Evolutionary conservation across 163 green algal genomes (phyloP).

Genomic region (Volvox carteri): DNA sequence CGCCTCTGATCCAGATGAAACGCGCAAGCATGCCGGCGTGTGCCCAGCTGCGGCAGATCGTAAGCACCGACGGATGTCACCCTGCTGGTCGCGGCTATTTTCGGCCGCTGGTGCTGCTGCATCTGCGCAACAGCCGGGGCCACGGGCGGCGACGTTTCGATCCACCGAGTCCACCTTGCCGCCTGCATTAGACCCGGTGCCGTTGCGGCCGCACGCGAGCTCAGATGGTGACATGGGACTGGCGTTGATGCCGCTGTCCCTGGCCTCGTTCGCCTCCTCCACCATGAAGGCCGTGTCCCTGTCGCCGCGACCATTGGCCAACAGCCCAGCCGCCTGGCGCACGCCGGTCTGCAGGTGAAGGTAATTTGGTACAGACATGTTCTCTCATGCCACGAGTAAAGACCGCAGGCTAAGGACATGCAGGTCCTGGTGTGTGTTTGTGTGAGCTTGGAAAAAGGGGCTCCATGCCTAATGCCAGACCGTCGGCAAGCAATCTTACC

Average conservation of each 20-base stretch:
- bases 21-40: neutral
- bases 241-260: neutral
- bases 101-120: neutral
- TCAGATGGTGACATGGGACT: neutral
- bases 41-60: neutral
- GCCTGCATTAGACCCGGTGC: no score
- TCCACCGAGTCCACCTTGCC: no score
- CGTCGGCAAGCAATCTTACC: no score
- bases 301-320: neutral
- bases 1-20: neutral
- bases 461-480: no score
- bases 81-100: neutral
- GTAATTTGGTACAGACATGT: no score
- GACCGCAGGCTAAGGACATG: no score
- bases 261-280: neutral
- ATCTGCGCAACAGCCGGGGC: no score
- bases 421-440: no score
- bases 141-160: no score
- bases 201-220: neutral
- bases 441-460: no score
- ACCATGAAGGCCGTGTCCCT: neutral
- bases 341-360: neutral
- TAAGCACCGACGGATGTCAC: no score
- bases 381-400: no score
- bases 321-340: neutral